Evolutionary conservation across 2,329 filamentous ascomycete genomes (phyloP).

Genomic region (Neonectria ditissima): DNA sequence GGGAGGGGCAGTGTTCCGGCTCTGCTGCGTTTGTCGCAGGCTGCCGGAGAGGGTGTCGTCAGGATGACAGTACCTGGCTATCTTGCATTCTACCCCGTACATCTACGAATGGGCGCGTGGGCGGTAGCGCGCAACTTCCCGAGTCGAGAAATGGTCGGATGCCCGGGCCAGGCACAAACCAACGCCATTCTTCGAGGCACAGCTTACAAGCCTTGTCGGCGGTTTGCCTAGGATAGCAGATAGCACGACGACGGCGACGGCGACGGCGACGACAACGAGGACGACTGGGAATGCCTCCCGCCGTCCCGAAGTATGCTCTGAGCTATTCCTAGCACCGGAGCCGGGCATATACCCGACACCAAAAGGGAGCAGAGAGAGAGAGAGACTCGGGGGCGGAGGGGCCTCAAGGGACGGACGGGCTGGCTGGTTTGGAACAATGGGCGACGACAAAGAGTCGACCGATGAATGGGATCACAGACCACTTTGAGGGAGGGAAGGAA

Average conservation of each 20-base stretch:
- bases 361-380: constrained; percentile 28
- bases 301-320: constrained; percentile 30
- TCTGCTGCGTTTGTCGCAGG: constrained; percentile 16
- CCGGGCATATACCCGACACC: constrained; percentile 23
- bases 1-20: constrained; percentile 35
- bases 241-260: constrained; percentile 31
- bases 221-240: constrained; percentile 23
- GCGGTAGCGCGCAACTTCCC: not conserved
- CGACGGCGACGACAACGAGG: constrained; percentile 32
- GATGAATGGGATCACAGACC: constrained; percentile 18
- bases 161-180: not conserved
- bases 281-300: constrained; percentile 41
- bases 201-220: constrained; percentile 23
- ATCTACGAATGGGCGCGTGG: not conserved
- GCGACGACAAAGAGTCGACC: constrained; percentile 6
- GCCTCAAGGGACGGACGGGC: constrained; percentile 8
- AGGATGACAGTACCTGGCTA: not conserved
- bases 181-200: constrained; percentile 41
- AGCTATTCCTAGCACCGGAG: constrained; percentile 37
- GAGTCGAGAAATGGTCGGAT: not conserved
- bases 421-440: constrained; percentile 15
- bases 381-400: constrained; percentile 10
- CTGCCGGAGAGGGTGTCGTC: not conserved
- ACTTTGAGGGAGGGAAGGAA: constrained; percentile 20
- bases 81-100: not conserved